Percentiles rank a stretch among this genome's conserved stretches.
Conservation (phyloP, 1,139 yeast genomes). For the Yamadazyma friedrichii region DNA sequence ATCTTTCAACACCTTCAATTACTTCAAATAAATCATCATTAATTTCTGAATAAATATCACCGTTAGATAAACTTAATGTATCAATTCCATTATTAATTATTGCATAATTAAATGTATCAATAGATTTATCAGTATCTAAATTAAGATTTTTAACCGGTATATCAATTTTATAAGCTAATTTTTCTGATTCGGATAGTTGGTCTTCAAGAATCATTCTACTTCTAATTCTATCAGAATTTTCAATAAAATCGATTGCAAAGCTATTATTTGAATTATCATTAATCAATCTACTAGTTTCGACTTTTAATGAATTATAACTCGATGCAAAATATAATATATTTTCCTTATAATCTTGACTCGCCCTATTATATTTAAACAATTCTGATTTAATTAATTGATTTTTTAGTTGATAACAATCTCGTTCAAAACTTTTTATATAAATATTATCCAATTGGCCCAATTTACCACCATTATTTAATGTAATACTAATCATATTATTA, state of each 20-base stretch:
- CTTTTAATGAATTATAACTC: constrained; percentile 44
- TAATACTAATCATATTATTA: constrained; percentile 33
- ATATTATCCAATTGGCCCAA: constrained; percentile 38
- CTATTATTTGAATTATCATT: constrained; percentile 13
- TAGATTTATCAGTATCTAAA: constrained; percentile 8
- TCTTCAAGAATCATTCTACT: constrained; percentile 55
- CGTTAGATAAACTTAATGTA: constrained; percentile 25
- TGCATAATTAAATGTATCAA: constrained; percentile 19
- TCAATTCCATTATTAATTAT: constrained; percentile 23
- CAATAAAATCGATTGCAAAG: constrained; percentile 63
- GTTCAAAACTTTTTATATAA: constrained; percentile 37
- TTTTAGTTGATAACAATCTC: constrained; percentile 48
- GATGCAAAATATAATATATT: constrained; percentile 50
- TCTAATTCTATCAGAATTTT: constrained; percentile 66
- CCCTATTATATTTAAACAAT: constrained; percentile 45
- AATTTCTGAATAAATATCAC: constrained; percentile 12
- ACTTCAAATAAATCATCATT: constrained; percentile 14
- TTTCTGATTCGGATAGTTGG: constrained; percentile 44
- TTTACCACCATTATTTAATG: constrained; percentile 40
- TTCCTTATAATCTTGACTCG: constrained; percentile 64
- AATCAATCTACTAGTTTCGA: constrained; percentile 39
- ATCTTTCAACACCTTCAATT: constrained; percentile 32
- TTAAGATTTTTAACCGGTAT: constrained; percentile 31
- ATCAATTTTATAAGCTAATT: constrained; percentile 36
- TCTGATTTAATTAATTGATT: constrained; percentile 49